Evolutionary conservation across 768 basidiomycete genomes (phyloP).

Genomic region (Boletellus ananas): DNA sequence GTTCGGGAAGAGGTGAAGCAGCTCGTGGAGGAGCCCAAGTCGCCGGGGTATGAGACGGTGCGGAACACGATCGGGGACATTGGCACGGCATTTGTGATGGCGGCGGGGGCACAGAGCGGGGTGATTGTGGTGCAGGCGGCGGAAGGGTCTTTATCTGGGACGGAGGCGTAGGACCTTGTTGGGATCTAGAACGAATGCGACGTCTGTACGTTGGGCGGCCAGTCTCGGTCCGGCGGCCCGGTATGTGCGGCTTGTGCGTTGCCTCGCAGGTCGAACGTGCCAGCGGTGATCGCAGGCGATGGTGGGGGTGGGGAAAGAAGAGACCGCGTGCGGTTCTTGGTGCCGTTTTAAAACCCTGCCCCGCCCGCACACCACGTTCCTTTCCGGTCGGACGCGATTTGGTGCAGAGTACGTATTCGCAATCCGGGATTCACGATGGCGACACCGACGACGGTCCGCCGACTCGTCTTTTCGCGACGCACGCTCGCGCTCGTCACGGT

Average conservation of each 20-base stretch:
- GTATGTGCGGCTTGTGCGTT: too few relatives aligned
- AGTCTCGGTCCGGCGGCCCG: too few relatives aligned
- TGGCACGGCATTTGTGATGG: constrained; percentile 68
- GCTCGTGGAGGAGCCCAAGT: constrained; percentile 36
- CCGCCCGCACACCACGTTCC: too few relatives aligned
- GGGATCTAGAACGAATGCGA: too few relatives aligned
- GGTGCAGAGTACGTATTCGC: too few relatives aligned
- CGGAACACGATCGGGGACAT: constrained; percentile 85
- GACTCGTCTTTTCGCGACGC: constrained; percentile 49
- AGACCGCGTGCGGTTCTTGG: too few relatives aligned
- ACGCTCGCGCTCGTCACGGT: constrained; percentile 51
- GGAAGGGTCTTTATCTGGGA: constrained; percentile 14
- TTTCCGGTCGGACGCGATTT: too few relatives aligned
- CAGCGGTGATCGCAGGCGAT: too few relatives aligned
- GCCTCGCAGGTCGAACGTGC: too few relatives aligned
- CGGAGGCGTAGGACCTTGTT: background rate
- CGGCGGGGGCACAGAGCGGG: constrained; percentile 52
- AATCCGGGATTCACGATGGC: too few relatives aligned
- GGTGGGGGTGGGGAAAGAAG: too few relatives aligned
- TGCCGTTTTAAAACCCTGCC: too few relatives aligned
- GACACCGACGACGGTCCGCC: constrained; percentile 7
- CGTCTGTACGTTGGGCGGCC: background rate
- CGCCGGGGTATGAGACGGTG: constrained; percentile 34
- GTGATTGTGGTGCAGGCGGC: constrained; percentile 68
- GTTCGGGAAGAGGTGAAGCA: constrained; percentile 56